These are phyloP conservation scores for Phalaenopsis hybrid DNA, from an alignment of 116 monocot genomes.

Conservation along the genomic window DNA sequence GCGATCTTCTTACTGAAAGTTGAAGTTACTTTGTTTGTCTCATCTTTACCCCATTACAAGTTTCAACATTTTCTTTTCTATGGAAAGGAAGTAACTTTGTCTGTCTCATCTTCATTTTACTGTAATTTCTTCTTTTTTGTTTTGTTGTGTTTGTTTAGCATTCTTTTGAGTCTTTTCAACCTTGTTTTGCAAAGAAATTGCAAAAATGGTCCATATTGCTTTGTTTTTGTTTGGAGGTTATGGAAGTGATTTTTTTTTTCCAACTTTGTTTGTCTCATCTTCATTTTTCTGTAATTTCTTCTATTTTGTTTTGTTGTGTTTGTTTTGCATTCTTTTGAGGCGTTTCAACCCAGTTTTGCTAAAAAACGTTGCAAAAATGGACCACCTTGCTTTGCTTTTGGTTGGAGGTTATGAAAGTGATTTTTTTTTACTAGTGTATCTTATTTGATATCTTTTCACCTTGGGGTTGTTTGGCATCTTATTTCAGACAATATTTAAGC, in stretches of 20 bases:
- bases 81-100: not conserved
- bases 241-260: too few relatives aligned
- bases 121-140: not conserved
- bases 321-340: too few relatives aligned
- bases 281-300: not conserved
- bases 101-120: too few relatives aligned
- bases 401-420: too few relatives aligned
- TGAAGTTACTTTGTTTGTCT: not conserved
- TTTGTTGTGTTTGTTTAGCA: not conserved
- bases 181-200: not conserved
- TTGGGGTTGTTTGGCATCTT: too few relatives aligned
- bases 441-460: too few relatives aligned
- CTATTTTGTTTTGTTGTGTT: too few relatives aligned
- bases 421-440: too few relatives aligned
- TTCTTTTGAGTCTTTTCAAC: not conserved
- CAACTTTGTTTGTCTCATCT: not conserved
- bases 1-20: not conserved
- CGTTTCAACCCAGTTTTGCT: too few relatives aligned
- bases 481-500: too few relatives aligned
- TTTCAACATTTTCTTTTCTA: not conserved
- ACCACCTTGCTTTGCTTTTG: too few relatives aligned
- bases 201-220: not conserved
- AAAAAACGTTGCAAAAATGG: too few relatives aligned
- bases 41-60: not conserved
- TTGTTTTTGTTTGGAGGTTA: not conserved